phyloP scores from a whole-genome alignment of 768 basidiomycete species.

The Dendrothele bispora region DNA sequence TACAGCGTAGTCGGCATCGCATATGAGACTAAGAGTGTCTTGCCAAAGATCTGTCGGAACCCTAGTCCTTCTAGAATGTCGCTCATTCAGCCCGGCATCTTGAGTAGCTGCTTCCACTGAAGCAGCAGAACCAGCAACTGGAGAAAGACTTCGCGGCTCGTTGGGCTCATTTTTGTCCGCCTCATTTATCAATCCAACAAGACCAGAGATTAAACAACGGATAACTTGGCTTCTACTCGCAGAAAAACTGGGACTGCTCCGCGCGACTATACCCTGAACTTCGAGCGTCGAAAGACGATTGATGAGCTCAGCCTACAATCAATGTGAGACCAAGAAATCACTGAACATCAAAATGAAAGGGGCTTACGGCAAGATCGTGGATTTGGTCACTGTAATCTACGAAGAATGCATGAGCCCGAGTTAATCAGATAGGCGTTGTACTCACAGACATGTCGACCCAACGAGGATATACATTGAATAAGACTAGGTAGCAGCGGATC shows the following conservation, averaged over 20 bases:
- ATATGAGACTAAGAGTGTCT: conserved; percentile 82
- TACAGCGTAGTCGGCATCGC: conserved; percentile 75
- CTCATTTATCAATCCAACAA: conserved; percentile 68
- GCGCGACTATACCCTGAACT: conserved; percentile 52
- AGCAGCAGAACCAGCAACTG: not conserved
- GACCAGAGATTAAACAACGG: conserved; percentile 65
- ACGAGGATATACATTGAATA: conserved; percentile 76
- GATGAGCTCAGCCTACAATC: conserved; percentile 67
- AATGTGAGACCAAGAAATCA: not conserved
- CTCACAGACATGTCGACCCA: conserved; percentile 90
- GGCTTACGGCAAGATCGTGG: conserved; percentile 75
- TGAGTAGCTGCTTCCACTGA: conserved; percentile 14
- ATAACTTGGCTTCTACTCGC: conserved; percentile 62
- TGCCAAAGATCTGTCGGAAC: conserved; percentile 88
- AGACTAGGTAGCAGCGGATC: conserved; percentile 68
- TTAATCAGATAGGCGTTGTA: too few species aligned
- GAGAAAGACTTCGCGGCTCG: conserved; percentile 1
- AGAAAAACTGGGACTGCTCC: conserved; percentile 27
- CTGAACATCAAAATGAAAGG: not conserved
- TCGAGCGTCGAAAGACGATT: conserved; percentile 73
- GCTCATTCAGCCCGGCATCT: conserved; percentile 28
- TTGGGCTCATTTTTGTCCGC: conserved; percentile 50
- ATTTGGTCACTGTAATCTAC: conserved; percentile 97
- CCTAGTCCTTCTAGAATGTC: conserved; percentile 56
- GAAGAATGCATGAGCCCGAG: too few species aligned